A percentile compares a stretch with the other conserved stretches of the same genome.
phyloP scores from a whole-genome alignment of 257 asterid species.

The Vinca minor region DNA sequence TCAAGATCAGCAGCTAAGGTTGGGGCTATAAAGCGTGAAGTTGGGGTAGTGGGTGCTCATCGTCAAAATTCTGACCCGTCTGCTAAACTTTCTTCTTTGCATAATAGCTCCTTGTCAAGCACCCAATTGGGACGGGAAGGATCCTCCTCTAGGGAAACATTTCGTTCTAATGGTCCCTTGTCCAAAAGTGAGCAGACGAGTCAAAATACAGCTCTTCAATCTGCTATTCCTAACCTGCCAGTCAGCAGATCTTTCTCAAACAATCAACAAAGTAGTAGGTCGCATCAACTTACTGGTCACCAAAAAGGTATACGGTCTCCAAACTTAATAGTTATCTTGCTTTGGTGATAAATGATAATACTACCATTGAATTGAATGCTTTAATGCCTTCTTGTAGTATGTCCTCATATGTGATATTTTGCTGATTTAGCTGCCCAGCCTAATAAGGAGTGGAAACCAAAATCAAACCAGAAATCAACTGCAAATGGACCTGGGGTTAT shows the following conservation, averaged over 20 bases:
- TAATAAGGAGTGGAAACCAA: constrained; percentile 94
- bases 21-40: constrained; percentile 93
- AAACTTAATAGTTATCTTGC: constrained; percentile 5
- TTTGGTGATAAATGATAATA: background rate
- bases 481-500: constrained; percentile 46
- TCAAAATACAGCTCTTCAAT: constrained; percentile 40
- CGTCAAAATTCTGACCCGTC: constrained; percentile 56
- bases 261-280: constrained; percentile 45
- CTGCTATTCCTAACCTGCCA: constrained; percentile 35
- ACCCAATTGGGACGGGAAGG: constrained; percentile 40
- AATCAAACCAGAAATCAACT: constrained; percentile 50
- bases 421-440: constrained; percentile 52
- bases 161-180: constrained; percentile 29
- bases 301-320: constrained; percentile 55
- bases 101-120: constrained; percentile 36
- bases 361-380: background rate
- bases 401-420: constrained; percentile 9
- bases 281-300: constrained; percentile 62
- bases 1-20: constrained; percentile 72
- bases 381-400: background rate
- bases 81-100: constrained; percentile 38
- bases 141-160: constrained; percentile 39
- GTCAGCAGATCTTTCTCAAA: constrained; percentile 44
- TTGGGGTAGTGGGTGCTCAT: constrained; percentile 87
- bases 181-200: constrained; percentile 39